These are phyloP conservation scores for Chrysoporthe deuterocubensis DNA, from an alignment of 2,329 filamentous ascomycete species.

Conservation along the genomic window DNA sequence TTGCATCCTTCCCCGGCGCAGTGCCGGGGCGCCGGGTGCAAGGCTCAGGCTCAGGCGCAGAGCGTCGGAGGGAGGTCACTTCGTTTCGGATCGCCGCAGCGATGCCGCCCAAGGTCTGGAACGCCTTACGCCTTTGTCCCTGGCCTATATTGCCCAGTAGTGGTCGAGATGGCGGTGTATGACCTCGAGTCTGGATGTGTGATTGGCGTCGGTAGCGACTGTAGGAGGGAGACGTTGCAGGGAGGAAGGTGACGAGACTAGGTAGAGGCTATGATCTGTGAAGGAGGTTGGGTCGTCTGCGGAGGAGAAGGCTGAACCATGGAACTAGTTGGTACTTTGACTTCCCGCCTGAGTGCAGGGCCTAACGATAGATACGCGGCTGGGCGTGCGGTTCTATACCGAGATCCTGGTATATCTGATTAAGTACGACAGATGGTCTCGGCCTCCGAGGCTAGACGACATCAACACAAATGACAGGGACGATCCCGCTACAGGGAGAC, in stretches of 20 bases:
- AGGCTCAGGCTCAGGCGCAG: constrained; percentile 3
- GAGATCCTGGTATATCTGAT: constrained; percentile 1
- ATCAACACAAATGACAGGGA: too few species aligned
- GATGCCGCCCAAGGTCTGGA: neutral
- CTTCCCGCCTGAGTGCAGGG: neutral
- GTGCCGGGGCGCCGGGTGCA: constrained; percentile 8
- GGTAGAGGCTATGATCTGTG: neutral
- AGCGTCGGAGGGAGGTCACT: constrained; percentile 16
- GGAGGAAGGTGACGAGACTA: neutral
- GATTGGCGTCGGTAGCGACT: neutral
- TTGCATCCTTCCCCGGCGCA: constrained; percentile 47
- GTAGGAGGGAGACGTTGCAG: neutral
- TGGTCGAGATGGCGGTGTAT: neutral
- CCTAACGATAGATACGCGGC: neutral
- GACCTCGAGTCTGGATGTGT: neutral
- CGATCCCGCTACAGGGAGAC: too few species aligned
- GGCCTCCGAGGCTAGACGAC: too few species aligned
- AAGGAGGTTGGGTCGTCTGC: neutral
- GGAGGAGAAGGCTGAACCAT: constrained; percentile 1
- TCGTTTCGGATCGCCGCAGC: constrained; percentile 13
- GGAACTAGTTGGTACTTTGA: neutral
- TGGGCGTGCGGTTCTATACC: constrained; percentile 5
- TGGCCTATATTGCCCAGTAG: constrained; percentile 1
- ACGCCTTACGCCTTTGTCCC: constrained; percentile 3
- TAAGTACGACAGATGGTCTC: neutral